phyloP scores from a whole-genome alignment of 78 protist genomes.

The Diacronema lutheri region DNA sequence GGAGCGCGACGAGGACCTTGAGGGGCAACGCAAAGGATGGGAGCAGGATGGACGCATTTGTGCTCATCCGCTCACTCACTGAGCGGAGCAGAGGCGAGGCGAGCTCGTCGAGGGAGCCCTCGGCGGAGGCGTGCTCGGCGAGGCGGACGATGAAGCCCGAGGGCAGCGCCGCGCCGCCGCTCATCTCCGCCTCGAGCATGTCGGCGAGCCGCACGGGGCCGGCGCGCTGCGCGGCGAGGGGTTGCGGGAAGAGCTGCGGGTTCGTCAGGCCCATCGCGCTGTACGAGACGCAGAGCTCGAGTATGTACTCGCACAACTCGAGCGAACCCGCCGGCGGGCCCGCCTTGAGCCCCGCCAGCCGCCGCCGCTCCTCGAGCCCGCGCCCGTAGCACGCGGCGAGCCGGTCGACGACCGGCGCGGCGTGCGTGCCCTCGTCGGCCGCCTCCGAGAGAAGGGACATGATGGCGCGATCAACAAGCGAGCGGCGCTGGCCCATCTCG shows the following conservation, averaged over 20 bases:
- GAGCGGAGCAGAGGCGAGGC: neutral
- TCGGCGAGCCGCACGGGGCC: neutral
- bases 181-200: neutral
- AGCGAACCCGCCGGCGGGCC: neutral
- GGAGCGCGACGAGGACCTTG: neutral
- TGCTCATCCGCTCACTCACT: neutral
- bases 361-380: neutral
- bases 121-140: neutral
- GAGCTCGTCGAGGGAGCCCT: neutral
- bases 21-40: neutral
- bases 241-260: constrained; percentile 16
- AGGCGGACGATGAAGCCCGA: neutral
- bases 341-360: no score
- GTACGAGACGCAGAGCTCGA: constrained; percentile 20
- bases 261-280: neutral
- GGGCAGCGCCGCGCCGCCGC: neutral
- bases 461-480: constrained; percentile 10
- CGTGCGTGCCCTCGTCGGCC: no score
- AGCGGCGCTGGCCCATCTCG: neutral
- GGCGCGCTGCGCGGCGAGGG: neutral
- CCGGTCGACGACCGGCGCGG: neutral
- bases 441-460: neutral
- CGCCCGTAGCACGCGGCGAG: neutral
- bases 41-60: neutral
- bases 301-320: neutral